Conservation (phyloP, 169 alveolate genomes). For the Cryptosporidium viatorum region DNA sequence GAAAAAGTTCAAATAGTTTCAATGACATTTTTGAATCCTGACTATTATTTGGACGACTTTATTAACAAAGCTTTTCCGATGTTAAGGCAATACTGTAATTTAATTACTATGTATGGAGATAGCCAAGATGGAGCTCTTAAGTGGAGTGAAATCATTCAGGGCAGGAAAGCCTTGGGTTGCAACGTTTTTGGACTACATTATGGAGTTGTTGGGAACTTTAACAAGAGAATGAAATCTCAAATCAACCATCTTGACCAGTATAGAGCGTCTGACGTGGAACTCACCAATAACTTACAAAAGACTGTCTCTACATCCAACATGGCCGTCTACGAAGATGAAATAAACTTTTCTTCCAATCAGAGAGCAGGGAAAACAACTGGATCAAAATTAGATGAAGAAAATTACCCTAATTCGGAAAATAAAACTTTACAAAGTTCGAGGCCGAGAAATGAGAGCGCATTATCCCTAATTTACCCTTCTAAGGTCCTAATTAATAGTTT, state of each 20-base stretch:
- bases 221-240: conserved; percentile 5
- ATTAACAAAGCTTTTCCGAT: conserved; percentile 84
- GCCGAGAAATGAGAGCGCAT: conserved; percentile 36
- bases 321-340: neutral
- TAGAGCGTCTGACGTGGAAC: conserved; percentile 10
- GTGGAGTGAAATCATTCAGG: conserved; percentile 82
- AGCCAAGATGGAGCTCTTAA: conserved; percentile 84
- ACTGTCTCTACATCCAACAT: neutral
- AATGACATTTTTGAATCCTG: conserved; percentile 85
- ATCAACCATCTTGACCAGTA: conserved; percentile 37
- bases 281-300: neutral
- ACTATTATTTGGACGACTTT: conserved; percentile 82
- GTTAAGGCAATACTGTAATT: conserved; percentile 86
- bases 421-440: neutral
- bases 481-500: conserved; percentile 38
- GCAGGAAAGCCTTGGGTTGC: conserved; percentile 80
- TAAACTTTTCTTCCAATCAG: neutral
- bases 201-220: neutral
- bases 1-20: conserved; percentile 79
- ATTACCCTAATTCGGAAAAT: neutral
- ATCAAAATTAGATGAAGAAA: neutral
- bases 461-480: conserved; percentile 65
- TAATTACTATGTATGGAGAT: conserved; percentile 88
- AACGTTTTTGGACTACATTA: conserved; percentile 78
- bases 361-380: neutral